A percentile compares a stretch with the other conserved stretches of the same genome.
phyloP scores from a whole-genome alignment of 805 yeast genomes.

The Lipomyces orientalis region DNA sequence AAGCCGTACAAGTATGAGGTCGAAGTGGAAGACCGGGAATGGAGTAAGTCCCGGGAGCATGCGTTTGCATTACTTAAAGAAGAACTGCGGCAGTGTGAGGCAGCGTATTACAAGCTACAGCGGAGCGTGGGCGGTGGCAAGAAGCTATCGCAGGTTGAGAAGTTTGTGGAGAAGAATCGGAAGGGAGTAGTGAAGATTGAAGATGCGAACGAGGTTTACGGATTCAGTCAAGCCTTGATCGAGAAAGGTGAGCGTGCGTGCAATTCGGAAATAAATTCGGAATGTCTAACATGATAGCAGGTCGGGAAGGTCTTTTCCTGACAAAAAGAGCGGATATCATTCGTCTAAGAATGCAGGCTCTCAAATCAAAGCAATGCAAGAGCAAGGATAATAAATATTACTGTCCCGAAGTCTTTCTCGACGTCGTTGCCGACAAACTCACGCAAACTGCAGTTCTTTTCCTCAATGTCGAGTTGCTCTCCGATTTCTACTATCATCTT shows the following conservation, averaged over 20 bases:
- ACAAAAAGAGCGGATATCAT: slow-evolving; percentile 73
- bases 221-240: slow-evolving; percentile 78
- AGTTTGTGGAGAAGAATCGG: slow-evolving; percentile 54
- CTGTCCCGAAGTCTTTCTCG: slow-evolving; percentile 94
- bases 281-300: background rate
- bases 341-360: slow-evolving; percentile 73
- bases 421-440: slow-evolving; percentile 87
- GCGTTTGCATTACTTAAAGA: slow-evolving; percentile 75
- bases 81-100: slow-evolving; percentile 82
- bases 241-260: slow-evolving; percentile 54
- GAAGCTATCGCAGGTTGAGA: slow-evolving; percentile 81
- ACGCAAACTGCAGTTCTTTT: slow-evolving; percentile 93
- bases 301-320: slow-evolving; percentile 82
- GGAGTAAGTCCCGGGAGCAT: slow-evolving; percentile 82
- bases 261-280: background rate
- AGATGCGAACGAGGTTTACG: slow-evolving; percentile 70
- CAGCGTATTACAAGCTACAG: slow-evolving; percentile 62
- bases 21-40: slow-evolving; percentile 93
- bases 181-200: slow-evolving; percentile 38
- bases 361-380: slow-evolving; percentile 77
- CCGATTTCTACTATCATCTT: slow-evolving; percentile 94
- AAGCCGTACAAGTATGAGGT: slow-evolving; percentile 98
- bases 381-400: slow-evolving; percentile 79
- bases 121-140: slow-evolving; percentile 74
- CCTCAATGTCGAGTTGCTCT: slow-evolving; percentile 87